These are phyloP conservation scores for Brassica juncea DNA, from an alignment of 345 rosid genomes.

Conservation along the genomic window DNA sequence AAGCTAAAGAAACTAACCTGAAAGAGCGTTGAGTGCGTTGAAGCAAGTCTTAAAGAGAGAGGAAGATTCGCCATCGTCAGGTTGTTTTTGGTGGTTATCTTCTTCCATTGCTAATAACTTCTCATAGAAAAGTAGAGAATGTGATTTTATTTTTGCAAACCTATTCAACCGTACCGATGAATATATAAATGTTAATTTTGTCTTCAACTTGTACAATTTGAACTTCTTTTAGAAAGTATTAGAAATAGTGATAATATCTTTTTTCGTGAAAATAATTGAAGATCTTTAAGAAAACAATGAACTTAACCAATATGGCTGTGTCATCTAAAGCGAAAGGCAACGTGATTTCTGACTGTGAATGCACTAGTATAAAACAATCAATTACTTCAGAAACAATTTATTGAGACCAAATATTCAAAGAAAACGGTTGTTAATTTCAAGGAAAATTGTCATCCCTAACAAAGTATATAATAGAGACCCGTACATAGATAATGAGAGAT, in stretches of 20 bases:
- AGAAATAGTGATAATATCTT: background rate
- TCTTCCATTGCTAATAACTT: slow-evolving; percentile 31
- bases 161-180: background rate
- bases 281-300: background rate
- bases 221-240: background rate
- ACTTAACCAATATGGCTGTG: slow-evolving; percentile 13
- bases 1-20: slow-evolving; percentile 8
- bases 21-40: slow-evolving; percentile 39
- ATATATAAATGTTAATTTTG: background rate
- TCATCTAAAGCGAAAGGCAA: slow-evolving; percentile 14
- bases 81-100: slow-evolving; percentile 13
- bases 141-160: background rate
- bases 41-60: slow-evolving; percentile 36
- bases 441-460: background rate
- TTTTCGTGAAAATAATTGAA: background rate
- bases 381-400: background rate
- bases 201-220: background rate
- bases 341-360: slow-evolving; percentile 24
- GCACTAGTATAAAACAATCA: background rate
- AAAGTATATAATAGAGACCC: background rate
- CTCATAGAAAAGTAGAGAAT: background rate
- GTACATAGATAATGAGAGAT: background rate
- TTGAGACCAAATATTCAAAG: background rate
- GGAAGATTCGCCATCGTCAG: slow-evolving; percentile 23
- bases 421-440: background rate